Evolutionary conservation across 169 alveolate genomes (phyloP).

Genomic region (Neospora caninum): DNA sequence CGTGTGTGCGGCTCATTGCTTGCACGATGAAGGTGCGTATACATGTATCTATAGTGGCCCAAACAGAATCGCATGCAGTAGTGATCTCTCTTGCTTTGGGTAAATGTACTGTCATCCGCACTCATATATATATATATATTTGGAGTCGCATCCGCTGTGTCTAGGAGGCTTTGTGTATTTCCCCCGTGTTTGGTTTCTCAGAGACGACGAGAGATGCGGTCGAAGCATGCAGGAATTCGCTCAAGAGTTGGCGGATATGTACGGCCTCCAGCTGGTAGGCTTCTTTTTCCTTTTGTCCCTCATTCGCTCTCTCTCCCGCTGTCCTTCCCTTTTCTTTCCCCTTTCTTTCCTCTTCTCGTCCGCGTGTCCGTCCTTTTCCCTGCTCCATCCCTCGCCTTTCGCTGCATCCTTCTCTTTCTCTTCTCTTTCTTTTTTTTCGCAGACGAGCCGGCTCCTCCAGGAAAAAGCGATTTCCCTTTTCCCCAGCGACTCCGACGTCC

Average conservation of each 20-base stretch:
- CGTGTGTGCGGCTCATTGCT: too few species aligned
- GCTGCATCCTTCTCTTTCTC: neutral
- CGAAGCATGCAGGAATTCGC: neutral
- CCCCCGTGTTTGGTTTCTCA: neutral
- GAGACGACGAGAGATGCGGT: slow-evolving; percentile 19
- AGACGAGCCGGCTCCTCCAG: slow-evolving; percentile 20
- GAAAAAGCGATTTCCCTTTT: neutral
- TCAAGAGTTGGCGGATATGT: slow-evolving; percentile 15
- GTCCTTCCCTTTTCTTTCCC: neutral
- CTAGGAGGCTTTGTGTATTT: too few species aligned
- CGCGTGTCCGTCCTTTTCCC: neutral
- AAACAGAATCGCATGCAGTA: too few species aligned
- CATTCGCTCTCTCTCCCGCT: neutral
- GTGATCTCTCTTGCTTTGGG: too few species aligned
- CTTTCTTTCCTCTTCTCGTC: neutral
- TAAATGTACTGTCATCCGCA: too few species aligned
- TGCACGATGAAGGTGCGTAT: too few species aligned
- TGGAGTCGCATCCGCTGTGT: too few species aligned
- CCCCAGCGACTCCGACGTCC: neutral
- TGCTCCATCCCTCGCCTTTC: neutral
- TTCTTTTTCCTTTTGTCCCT: too few species aligned
- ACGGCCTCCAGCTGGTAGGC: neutral
- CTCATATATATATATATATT: neutral
- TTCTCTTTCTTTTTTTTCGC: neutral
- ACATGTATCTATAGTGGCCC: too few species aligned